Evolutionary conservation across 1,284 basidiomycete species (phyloP).

Genomic region (Sparassis latifolia): DNA sequence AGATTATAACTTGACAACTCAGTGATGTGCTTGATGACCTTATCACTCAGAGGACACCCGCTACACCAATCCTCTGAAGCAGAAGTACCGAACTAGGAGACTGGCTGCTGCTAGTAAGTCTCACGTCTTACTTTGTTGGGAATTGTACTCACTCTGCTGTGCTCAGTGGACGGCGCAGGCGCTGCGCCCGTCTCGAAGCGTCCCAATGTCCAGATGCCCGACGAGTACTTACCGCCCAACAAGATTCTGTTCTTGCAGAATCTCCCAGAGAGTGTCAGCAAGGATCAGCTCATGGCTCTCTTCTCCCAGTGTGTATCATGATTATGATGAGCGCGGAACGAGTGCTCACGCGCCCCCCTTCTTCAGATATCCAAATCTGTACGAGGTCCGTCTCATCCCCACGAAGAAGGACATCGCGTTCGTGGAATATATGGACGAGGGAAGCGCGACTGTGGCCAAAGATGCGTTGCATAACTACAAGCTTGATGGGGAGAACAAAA

Average conservation of each 20-base stretch:
- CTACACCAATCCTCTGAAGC: conserved; percentile 81
- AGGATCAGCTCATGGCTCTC: conserved; percentile 82
- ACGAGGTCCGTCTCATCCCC: conserved; percentile 95
- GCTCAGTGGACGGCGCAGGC: conserved; percentile 62
- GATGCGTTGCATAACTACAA: conserved; percentile 96
- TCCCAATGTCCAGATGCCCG: conserved; percentile 90
- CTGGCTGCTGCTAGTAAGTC: conserved; percentile 67
- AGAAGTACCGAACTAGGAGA: conserved; percentile 76
- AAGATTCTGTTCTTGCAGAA: conserved; percentile 98
- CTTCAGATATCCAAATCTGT: conserved; percentile 78
- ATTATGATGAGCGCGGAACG: not conserved
- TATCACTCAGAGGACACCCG: conserved; percentile 60
- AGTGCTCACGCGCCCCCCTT: conserved; percentile 5
- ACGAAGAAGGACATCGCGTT: conserved; percentile 95
- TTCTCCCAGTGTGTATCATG: conserved; percentile 72
- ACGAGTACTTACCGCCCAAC: conserved; percentile 99
- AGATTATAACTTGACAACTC: not conserved
- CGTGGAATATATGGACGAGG: conserved; percentile 92
- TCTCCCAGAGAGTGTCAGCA: conserved; percentile 84
- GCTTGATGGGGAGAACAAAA: conserved; percentile 92
- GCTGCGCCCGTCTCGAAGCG: conserved; percentile 63
- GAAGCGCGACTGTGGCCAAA: conserved; percentile 82
- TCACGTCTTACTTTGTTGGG: conserved; percentile 3
- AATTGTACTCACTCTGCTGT: conserved; percentile 8
- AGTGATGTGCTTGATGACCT: not conserved